Base-by-base conservation (phyloP, 2,329 filamentous ascomycete species). In the Tolypocladium pustulatum region DNA sequence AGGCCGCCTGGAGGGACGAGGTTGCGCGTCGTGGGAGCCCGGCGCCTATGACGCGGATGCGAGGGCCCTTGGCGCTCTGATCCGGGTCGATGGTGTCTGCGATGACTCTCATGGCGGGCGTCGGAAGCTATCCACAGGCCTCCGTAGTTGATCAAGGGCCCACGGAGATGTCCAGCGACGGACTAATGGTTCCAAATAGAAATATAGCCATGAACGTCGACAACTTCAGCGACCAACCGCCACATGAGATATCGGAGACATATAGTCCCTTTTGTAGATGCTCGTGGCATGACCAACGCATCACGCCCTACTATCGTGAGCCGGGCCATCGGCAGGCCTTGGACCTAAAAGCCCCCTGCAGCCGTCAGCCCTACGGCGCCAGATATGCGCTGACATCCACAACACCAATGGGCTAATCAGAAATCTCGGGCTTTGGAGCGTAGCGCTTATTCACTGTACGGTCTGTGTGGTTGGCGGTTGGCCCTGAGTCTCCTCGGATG, bases 21-120 rank as follows among this genome's bases (percentile, higher is more conserved):
- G 72, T 74, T 9, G 70, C 72, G 25, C 70, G 72, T 30, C 70
- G 67, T 12, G 70, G 67, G n/a, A 72, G 66, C 5, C 71, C 71
- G 7, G 66, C 67, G 20, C 62, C 67, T 12, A 72, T 66, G 34
- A 71, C 67, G 1, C 60, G 59, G 62, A 67, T 66, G 17, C 57
- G 61, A 20, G 59, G 62, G 25, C 60, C 62, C 3, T 57, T 37
- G 58, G 59, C 38, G 43, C 57, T 61, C 38, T 58, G 58, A 61
- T 61, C 65, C 46, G 59, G 58, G 59, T 56, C 55, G 49, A 54
- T 58, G 51, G 38, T 61, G 56, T 65, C 61, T 1, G 58, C 57
- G 22, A 65, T 12, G 61, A 64, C 61, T n/a, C 64, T 65, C 65
- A 66, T 66, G 25, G 32, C 58, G 37, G 55, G 30, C 20, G 10